phyloP scores from a whole-genome alignment of 495 filamentous ascomycete species.

The Neurospora sp. region DNA sequence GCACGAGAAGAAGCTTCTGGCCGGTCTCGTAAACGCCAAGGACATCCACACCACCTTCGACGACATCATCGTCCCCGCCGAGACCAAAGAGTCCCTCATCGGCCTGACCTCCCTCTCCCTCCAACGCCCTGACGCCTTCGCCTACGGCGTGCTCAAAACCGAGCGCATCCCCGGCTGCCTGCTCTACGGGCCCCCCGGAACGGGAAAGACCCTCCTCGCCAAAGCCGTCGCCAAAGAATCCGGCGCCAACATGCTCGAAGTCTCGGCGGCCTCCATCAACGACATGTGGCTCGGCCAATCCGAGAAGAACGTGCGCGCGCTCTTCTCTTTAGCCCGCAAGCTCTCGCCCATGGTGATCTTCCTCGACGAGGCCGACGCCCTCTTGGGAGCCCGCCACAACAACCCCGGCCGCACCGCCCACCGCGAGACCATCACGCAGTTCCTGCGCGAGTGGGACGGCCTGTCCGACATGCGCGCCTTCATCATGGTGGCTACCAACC shows the following conservation, averaged over 20 bases:
- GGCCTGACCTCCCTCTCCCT: conserved; percentile 84
- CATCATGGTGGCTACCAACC: conserved; percentile 98
- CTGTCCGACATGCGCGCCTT: conserved; percentile 80
- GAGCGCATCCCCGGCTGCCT: conserved; percentile 85
- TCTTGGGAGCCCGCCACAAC: conserved; percentile 65
- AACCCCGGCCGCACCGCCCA: conserved; percentile 49
- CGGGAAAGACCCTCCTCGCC: conserved; percentile 89
- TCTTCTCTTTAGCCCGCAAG: conserved; percentile 87
- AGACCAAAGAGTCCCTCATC: conserved; percentile 81
- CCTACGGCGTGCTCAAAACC: conserved; percentile 85
- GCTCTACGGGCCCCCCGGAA: conserved; percentile 90
- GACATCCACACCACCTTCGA: conserved; percentile 78
- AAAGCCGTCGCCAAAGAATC: conserved; percentile 95
- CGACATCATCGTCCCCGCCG: conserved; percentile 69
- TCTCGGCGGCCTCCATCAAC: conserved; percentile 60
- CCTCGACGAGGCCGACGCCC: conserved; percentile 92
- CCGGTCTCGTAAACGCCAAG: conserved; percentile 68
- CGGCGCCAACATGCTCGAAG: conserved; percentile 65
- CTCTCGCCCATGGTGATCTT: conserved; percentile 91
- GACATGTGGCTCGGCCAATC: conserved; percentile 95
- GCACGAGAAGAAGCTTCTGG: conserved; percentile 75
- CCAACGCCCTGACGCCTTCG: conserved; percentile 84
- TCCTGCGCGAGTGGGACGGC: conserved; percentile 96
- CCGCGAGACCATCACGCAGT: conserved; percentile 94
- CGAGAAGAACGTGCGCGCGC: conserved; percentile 91